Evolutionary conservation across 2,329 filamentous ascomycete species (phyloP).

Genomic region (Grosmannia clavigera): DNA sequence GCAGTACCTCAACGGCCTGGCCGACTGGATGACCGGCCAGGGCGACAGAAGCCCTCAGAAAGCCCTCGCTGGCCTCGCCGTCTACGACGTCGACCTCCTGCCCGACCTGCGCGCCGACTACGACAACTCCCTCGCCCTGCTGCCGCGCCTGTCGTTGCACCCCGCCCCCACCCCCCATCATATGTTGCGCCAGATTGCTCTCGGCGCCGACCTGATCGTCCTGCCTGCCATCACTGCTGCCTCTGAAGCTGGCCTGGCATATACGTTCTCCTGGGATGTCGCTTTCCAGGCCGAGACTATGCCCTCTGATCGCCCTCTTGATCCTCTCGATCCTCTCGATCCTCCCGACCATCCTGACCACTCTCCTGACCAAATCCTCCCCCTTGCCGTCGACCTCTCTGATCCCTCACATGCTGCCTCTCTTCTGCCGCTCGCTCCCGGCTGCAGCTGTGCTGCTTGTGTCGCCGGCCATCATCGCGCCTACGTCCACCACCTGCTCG

Average conservation of each 20-base stretch:
- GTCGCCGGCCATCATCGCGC: conserved; percentile 67
- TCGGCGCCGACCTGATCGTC: conserved; percentile 71
- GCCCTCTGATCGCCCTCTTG: too few relatives aligned
- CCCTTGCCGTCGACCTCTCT: conserved; percentile 75
- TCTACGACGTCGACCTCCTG: conserved; percentile 64
- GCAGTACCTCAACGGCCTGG: conserved; percentile 64
- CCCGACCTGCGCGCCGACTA: conserved; percentile 50
- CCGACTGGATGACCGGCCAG: conserved; percentile 21
- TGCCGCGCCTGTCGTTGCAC: conserved; percentile 67
- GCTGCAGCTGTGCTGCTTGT: conserved; percentile 76
- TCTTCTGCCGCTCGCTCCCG: conserved; percentile 45
- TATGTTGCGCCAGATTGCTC: conserved; percentile 59
- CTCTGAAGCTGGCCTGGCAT: conserved; percentile 75
- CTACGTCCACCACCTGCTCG: conserved; percentile 76
- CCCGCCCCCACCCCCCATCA: conserved; percentile 60
- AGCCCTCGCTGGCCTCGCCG: conserved; percentile 48
- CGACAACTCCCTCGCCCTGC: conserved; percentile 32
- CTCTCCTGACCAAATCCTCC: conserved; percentile 15
- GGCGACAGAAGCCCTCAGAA: conserved; percentile 23
- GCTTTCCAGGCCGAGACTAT: conserved; percentile 7
- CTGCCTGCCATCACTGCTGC: conserved; percentile 51
- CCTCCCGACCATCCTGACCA: background rate
- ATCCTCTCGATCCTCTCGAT: too few relatives aligned
- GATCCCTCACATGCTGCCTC: conserved; percentile 46
- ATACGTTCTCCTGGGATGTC: conserved; percentile 57